phyloP scores from a whole-genome alignment of 2,329 filamentous ascomycete genomes.

The Periconia macrospinosa region DNA sequence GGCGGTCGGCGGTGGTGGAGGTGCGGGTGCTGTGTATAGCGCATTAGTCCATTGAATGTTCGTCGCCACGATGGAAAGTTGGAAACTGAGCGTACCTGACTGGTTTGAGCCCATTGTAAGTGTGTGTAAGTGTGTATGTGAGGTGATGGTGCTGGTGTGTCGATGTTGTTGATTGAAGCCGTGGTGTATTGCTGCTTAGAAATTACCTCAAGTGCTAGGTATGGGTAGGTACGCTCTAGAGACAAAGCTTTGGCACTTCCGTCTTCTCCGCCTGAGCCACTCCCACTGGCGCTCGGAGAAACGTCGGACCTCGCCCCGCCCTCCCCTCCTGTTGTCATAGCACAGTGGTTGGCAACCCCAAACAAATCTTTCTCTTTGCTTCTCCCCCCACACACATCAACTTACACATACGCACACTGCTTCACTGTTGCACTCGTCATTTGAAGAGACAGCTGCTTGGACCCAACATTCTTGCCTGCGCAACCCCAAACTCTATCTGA shows the following conservation, averaged over 20 bases:
- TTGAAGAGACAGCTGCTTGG: too few relatives aligned
- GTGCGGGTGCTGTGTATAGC: slow-evolving; percentile 25
- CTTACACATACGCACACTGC: too few relatives aligned
- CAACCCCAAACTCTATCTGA: too few relatives aligned
- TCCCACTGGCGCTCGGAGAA: background rate
- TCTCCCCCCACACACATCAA: background rate
- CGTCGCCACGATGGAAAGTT: background rate
- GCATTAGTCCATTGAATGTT: slow-evolving; percentile 12
- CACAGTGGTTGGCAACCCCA: slow-evolving; percentile 24
- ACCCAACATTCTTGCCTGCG: too few relatives aligned
- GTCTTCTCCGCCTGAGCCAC: background rate
- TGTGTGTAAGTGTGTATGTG: slow-evolving; percentile 1
- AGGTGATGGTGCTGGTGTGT: background rate
- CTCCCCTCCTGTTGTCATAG: too few relatives aligned
- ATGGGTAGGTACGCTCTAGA: background rate
- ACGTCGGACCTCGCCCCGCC: too few relatives aligned
- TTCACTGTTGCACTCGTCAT: too few relatives aligned
- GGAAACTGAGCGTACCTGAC: slow-evolving; percentile 12
- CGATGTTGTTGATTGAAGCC: slow-evolving; percentile 1
- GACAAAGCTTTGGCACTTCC: slow-evolving; percentile 23
- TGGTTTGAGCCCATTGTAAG: slow-evolving; percentile 38
- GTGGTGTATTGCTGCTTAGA: slow-evolving; percentile 25
- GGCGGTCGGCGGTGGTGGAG: slow-evolving; percentile 23
- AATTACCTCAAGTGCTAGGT: slow-evolving; percentile 20
- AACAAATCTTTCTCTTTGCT: slow-evolving; percentile 12